These are phyloP conservation scores for Termitomyces sp. DNA, from an alignment of 768 basidiomycete genomes.

Conservation along the genomic window DNA sequence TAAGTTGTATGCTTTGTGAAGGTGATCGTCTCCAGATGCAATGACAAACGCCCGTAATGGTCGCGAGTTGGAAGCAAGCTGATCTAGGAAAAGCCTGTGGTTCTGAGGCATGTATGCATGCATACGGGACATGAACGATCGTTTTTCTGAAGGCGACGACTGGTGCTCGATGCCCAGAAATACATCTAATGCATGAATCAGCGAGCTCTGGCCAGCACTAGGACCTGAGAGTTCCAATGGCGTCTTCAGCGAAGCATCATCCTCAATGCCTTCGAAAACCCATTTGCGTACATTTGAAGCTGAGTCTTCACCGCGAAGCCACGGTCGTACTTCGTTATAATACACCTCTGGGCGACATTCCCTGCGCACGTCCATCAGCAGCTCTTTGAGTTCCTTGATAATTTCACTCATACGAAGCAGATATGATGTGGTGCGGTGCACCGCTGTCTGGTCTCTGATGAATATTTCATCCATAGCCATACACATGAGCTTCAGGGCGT, in stretches of 20 bases:
- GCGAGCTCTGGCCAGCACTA: slow-evolving; percentile 76
- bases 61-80: slow-evolving; percentile 55
- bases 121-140: slow-evolving; percentile 65
- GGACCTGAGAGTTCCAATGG: slow-evolving; percentile 66
- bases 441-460: slow-evolving; percentile 62
- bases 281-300: slow-evolving; percentile 35
- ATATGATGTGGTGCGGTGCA: slow-evolving; percentile 58
- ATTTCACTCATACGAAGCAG: slow-evolving; percentile 57
- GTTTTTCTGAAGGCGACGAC: slow-evolving; percentile 17
- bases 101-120: slow-evolving; percentile 78
- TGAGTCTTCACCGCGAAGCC: slow-evolving; percentile 72
- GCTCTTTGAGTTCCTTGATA: slow-evolving; percentile 54
- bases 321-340: slow-evolving; percentile 69
- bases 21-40: slow-evolving; percentile 17
- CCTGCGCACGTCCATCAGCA: slow-evolving; percentile 60
- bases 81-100: slow-evolving; percentile 72
- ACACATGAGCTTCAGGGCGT: slow-evolving; percentile 82
- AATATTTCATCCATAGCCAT: slow-evolving; percentile 84
- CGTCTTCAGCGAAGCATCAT: slow-evolving; percentile 33
- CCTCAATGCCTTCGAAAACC: slow-evolving; percentile 57
- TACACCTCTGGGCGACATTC: slow-evolving; percentile 72
- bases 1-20: slow-evolving; percentile 55
- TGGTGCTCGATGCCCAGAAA: slow-evolving; percentile 65
- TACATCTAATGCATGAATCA: slow-evolving; percentile 69
- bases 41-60: slow-evolving; percentile 54